Evolutionary conservation across 164 flowering plant genomes (phyloP).

Genomic region (Protea cynaroides): DNA sequence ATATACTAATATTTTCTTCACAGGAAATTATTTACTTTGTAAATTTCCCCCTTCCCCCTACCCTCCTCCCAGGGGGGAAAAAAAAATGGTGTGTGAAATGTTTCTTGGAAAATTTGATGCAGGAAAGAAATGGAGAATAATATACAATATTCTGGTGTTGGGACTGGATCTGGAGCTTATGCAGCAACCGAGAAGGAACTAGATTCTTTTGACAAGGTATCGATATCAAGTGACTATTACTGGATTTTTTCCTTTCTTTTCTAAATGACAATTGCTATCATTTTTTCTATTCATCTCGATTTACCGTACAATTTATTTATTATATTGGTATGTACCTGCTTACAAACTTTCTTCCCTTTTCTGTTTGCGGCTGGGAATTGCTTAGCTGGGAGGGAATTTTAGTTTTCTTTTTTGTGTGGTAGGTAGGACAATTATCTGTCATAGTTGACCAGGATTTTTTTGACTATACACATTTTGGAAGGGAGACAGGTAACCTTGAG

Average conservation of each 20-base stretch:
- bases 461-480: no score
- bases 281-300: background rate
- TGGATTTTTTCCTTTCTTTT: background rate
- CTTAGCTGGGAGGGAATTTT: no score
- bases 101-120: conserved; percentile 15
- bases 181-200: conserved; percentile 30
- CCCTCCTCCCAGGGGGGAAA: no score
- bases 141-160: conserved; percentile 16
- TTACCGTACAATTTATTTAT: background rate
- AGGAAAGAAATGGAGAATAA: conserved; percentile 33
- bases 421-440: no score
- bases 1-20: no score
- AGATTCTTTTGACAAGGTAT: conserved; percentile 81
- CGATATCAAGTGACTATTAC: background rate
- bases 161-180: conserved; percentile 20
- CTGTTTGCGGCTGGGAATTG: background rate
- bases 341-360: background rate
- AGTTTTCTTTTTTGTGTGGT: no score
- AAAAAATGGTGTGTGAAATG: no score
- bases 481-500: no score
- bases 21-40: no score
- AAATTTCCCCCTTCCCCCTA: no score
- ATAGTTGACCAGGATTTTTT: no score
- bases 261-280: background rate
- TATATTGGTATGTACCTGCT: background rate